A percentile compares a stretch with the other conserved stretches of the same genome.
Evolutionary conservation across 306 rosid genomes (phyloP).

Genomic region (Trifolium dubium): DNA sequence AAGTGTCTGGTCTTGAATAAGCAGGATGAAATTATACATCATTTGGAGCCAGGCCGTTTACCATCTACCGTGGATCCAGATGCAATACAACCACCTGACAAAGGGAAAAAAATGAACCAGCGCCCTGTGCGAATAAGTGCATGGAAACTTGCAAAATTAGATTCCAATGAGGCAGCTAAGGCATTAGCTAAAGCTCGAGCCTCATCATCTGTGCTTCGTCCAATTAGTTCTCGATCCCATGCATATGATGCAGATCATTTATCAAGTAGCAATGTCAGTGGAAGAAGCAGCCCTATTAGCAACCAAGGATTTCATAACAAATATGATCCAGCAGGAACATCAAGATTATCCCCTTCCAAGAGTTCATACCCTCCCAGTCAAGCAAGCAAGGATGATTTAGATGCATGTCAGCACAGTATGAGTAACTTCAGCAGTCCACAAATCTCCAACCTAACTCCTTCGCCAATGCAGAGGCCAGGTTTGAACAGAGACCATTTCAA

Average conservation of each 20-base stretch:
- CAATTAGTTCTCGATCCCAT: slow-evolving; percentile 61
- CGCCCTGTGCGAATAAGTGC: slow-evolving; percentile 76
- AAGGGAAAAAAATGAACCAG: slow-evolving; percentile 57
- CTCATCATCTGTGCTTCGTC: slow-evolving; percentile 89
- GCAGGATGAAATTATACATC: slow-evolving; percentile 88
- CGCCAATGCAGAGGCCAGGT: slow-evolving; percentile 50
- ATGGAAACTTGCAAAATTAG: slow-evolving; percentile 88
- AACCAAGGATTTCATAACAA: slow-evolving; percentile 59
- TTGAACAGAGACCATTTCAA: slow-evolving; percentile 63
- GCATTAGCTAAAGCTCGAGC: slow-evolving; percentile 85
- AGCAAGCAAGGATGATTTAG: slow-evolving; percentile 75
- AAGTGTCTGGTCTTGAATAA: slow-evolving; percentile 38
- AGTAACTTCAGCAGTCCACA: slow-evolving; percentile 80
- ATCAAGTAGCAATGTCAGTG: slow-evolving; percentile 75
- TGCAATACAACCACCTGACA: slow-evolving; percentile 61
- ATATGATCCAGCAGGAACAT: slow-evolving; percentile 62
- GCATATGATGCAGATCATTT: slow-evolving; percentile 61
- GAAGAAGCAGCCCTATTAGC: slow-evolving; percentile 78
- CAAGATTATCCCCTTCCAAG: slow-evolving; percentile 64
- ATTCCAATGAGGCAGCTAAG: slow-evolving; percentile 75
- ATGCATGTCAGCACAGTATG: slow-evolving; percentile 57
- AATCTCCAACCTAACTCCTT: slow-evolving; percentile 60
- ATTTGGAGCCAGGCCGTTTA: slow-evolving; percentile 79
- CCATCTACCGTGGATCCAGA: slow-evolving; percentile 93
- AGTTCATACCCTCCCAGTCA: slow-evolving; percentile 76